phyloP scores from a whole-genome alignment of 2,329 filamentous ascomycete species.

The Zasmidium cellare region DNA sequence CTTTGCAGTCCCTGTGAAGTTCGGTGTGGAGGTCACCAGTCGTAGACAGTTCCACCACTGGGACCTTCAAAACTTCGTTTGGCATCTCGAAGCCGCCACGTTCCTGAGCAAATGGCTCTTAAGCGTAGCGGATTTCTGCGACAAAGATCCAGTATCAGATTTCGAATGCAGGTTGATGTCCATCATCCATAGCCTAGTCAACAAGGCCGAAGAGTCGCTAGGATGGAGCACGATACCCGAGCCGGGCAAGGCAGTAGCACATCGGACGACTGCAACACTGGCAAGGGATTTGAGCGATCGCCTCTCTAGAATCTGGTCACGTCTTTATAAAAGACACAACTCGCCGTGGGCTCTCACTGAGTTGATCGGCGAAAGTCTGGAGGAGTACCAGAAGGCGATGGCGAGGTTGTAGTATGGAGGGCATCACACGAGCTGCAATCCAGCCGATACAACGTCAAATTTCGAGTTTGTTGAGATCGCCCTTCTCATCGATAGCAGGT shows the following conservation, averaged over 20 bases:
- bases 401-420: neutral
- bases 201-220: neutral
- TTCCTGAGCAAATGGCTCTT: neutral
- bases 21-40: neutral
- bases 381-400: neutral
- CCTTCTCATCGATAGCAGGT: too few relatives aligned
- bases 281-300: neutral
- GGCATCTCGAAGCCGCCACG: neutral
- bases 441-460: too few relatives aligned
- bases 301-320: neutral
- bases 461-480: too few relatives aligned
- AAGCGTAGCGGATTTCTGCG: neutral
- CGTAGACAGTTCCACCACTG: neutral
- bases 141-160: neutral
- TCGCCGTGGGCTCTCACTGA: neutral
- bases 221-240: too few relatives aligned
- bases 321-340: neutral
- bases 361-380: neutral
- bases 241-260: too few relatives aligned
- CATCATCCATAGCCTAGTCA: neutral
- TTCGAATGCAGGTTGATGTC: neutral
- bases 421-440: neutral
- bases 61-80: neutral
- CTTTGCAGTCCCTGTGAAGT: neutral
- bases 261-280: neutral